Percentiles rank a stretch among this genome's conserved stretches.
Conservation (phyloP, 2,329 filamentous ascomycete genomes). For the Aspergillus unguis region DNA sequence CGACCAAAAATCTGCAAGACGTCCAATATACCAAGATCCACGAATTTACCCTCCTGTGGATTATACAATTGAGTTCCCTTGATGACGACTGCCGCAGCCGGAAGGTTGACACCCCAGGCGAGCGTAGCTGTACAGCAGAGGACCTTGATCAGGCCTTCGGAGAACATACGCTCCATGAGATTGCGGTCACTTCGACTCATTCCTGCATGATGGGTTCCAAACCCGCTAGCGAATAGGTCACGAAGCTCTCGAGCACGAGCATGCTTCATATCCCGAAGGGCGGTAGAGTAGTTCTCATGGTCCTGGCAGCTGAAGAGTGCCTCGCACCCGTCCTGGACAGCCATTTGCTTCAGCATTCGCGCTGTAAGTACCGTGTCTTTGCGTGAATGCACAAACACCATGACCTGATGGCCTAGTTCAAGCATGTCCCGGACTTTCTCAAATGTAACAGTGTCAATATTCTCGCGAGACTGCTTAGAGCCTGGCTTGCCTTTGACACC, state of each 20-base stretch:
- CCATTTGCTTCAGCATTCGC: conserved; percentile 80
- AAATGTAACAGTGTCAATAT: conserved; percentile 80
- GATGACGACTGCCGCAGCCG: conserved; percentile 93
- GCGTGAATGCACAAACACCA: conserved; percentile 98
- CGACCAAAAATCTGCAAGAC: conserved; percentile 98
- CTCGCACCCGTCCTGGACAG: conserved; percentile 71
- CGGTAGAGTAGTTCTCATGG: conserved; percentile 76
- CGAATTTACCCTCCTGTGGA: conserved; percentile 91
- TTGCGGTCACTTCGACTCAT: conserved; percentile 95
- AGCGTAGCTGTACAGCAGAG: conserved; percentile 97
- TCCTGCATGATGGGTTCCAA: conserved; percentile 94
- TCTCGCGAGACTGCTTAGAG: conserved; percentile 77
- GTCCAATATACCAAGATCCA: conserved; percentile 92
- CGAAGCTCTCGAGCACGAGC: conserved; percentile 83
- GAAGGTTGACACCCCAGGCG: conserved; percentile 98
- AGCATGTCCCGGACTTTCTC: conserved; percentile 96
- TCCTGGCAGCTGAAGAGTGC: conserved; percentile 79
- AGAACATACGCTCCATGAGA: conserved; percentile 89
- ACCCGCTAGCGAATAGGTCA: conserved; percentile 82
- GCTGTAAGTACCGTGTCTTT: conserved; percentile 91
- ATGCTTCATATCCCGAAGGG: conserved; percentile 77
- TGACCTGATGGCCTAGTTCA: conserved; percentile 86
- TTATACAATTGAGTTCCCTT: conserved; percentile 98
- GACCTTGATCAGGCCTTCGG: conserved; percentile 88
- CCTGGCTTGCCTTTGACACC: conserved; percentile 87